These are phyloP conservation scores for Digitaria exilis DNA, from an alignment of 202 grass and related monocot genomes.

Conservation along the genomic window DNA sequence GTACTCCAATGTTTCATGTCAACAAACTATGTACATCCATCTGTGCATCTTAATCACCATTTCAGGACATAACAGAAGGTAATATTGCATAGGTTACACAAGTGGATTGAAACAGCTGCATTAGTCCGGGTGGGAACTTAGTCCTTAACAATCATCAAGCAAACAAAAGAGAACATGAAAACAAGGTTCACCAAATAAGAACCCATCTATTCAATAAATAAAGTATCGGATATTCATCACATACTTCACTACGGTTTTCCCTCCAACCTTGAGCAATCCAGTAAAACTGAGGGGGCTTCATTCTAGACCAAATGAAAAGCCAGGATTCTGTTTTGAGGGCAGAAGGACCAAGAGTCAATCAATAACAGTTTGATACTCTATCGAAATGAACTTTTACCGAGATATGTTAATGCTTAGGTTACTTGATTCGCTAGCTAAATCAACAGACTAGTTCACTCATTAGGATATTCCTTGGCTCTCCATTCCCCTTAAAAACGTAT, in stretches of 20 bases:
- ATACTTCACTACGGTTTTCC: conserved; percentile 53
- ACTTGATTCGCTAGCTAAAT: conserved; percentile 12
- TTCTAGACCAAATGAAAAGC: conserved; percentile 85
- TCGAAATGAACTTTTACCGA: conserved; percentile 40
- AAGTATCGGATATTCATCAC: conserved; percentile 42
- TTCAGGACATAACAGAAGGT: background rate
- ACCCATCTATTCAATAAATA: conserved; percentile 32
- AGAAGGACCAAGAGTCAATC: conserved; percentile 57
- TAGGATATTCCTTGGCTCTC: background rate
- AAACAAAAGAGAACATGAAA: conserved; percentile 31
- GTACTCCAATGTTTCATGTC: background rate
- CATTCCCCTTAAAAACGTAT: background rate
- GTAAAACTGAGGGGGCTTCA: conserved; percentile 52
- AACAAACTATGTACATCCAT: conserved; percentile 3
- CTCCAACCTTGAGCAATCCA: conserved; percentile 64
- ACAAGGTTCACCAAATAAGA: conserved; percentile 14
- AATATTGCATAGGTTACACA: background rate
- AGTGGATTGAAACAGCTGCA: conserved; percentile 32
- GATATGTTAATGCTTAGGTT: conserved; percentile 19
- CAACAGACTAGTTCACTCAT: background rate
- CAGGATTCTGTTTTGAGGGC: conserved; percentile 76
- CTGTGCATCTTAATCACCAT: conserved; percentile 11
- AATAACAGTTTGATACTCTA: conserved; percentile 31
- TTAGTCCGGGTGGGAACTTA: background rate
- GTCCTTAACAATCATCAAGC: background rate